Percentiles rank a stretch among this genome's conserved stretches.
Evolutionary conservation across 2,329 filamentous ascomycete genomes (phyloP).

Genomic region (Fusarium bactridioides): DNA sequence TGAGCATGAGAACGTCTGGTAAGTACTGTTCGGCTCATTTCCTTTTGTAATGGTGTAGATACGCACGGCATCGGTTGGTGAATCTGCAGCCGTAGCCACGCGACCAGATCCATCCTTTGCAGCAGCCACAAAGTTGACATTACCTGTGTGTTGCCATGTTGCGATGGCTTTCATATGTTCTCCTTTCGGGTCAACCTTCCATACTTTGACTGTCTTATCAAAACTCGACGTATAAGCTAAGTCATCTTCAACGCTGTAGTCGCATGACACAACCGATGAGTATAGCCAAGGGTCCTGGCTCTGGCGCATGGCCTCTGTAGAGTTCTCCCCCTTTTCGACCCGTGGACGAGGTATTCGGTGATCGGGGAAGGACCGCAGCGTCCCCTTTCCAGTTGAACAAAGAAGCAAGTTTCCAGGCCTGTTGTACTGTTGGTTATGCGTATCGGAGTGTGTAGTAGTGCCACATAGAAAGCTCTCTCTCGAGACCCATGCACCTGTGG

Average conservation of each 20-base stretch:
- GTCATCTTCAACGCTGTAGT: constrained; percentile 57
- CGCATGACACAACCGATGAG: constrained; percentile 68
- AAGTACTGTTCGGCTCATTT: constrained; percentile 49
- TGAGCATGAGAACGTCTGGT: constrained; percentile 53
- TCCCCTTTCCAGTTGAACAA: constrained; percentile 56
- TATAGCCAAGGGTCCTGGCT: constrained; percentile 71
- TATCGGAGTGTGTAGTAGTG: constrained; percentile 68
- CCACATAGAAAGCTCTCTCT: constrained; percentile 66
- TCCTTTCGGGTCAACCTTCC: constrained; percentile 54
- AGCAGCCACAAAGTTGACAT: constrained; percentile 69
- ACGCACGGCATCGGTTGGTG: constrained; percentile 61
- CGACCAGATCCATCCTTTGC: constrained; percentile 57
- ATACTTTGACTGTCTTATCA: constrained; percentile 68
- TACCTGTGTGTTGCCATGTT: constrained; percentile 65
- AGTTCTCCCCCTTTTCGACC: constrained; percentile 62
- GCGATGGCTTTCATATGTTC: constrained; percentile 51
- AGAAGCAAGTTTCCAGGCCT: constrained; percentile 69
- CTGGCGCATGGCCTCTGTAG: constrained; percentile 62
- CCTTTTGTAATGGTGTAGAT: constrained; percentile 59
- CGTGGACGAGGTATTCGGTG: constrained; percentile 65
- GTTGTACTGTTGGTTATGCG: constrained; percentile 72
- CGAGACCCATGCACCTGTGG: constrained; percentile 65
- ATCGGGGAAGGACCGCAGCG: constrained; percentile 60
- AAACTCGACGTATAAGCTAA: constrained; percentile 68
- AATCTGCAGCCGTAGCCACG: constrained; percentile 68